Evolutionary conservation across 2,329 filamentous ascomycete genomes (phyloP).

Genomic region (Fusarium buharicum): DNA sequence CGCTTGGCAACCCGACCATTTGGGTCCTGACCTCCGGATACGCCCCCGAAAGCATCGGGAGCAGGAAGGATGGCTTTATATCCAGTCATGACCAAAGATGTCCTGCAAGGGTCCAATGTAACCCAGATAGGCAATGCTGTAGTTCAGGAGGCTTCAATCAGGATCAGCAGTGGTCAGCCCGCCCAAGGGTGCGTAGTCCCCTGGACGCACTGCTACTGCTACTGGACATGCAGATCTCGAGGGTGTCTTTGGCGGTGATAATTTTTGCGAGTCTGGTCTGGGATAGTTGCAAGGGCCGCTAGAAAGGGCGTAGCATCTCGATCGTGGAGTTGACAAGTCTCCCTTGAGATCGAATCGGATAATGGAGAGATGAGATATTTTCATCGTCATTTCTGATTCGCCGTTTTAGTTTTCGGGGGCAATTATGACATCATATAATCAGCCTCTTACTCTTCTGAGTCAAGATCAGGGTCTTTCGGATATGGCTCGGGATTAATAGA

Average conservation of each 20-base stretch:
- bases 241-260: not conserved
- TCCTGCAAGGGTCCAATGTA: not conserved
- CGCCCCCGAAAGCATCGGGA: not conserved
- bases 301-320: constrained; percentile 1
- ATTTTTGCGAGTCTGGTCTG: not conserved
- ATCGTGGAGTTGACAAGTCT: constrained; percentile 28
- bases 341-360: constrained; percentile 14
- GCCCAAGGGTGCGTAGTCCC: constrained; percentile 8
- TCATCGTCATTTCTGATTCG: constrained; percentile 5
- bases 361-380: constrained; percentile 18
- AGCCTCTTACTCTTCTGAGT: constrained; percentile 3
- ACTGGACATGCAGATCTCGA: not conserved
- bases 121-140: too few species aligned
- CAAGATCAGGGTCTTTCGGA: not conserved
- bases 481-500: constrained; percentile 4
- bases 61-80: constrained; percentile 20
- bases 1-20: constrained; percentile 16
- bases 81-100: constrained; percentile 4
- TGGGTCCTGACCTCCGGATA: constrained; percentile 12
- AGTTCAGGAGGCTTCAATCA: not conserved
- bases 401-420: not conserved
- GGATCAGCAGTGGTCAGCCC: not conserved
- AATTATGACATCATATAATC: constrained; percentile 2
- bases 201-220: not conserved
- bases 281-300: constrained; percentile 9